Conservation (phyloP, 2,329 filamentous ascomycete species). For the Phoma sp. region DNA sequence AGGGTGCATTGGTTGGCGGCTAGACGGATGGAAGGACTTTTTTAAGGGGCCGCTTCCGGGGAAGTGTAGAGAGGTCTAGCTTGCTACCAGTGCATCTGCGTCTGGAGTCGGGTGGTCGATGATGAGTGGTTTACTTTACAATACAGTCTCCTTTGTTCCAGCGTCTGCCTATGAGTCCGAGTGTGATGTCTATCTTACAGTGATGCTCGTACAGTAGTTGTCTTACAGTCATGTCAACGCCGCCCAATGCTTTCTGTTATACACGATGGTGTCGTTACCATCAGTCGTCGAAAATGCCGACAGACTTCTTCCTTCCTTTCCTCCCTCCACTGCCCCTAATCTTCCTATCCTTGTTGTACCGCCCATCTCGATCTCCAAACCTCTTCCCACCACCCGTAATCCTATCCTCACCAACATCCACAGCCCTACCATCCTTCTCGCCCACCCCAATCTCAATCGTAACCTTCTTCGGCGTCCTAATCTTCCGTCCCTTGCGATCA, state of each 20-base stretch:
- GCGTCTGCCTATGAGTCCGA: neutral
- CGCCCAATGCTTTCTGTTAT: neutral
- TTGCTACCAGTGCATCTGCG: conserved; percentile 31
- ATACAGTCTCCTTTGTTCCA: conserved; percentile 22
- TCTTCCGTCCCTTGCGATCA: conserved; percentile 50
- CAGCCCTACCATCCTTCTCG: conserved; percentile 30
- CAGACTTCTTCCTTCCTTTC: conserved; percentile 48
- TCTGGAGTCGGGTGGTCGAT: conserved; percentile 19
- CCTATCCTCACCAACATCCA: conserved; percentile 29
- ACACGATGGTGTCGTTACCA: neutral
- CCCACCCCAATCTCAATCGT: conserved; percentile 39
- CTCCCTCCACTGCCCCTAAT: conserved; percentile 48
- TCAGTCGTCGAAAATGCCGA: conserved; percentile 25
- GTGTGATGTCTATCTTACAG: conserved; percentile 2
- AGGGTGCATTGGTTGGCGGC: conserved; percentile 29
- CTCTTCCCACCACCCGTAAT: conserved; percentile 24
- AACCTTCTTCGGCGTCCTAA: conserved; percentile 40
- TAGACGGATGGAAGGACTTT: conserved; percentile 24
- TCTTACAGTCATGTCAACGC: neutral
- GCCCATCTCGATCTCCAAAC: conserved; percentile 42
- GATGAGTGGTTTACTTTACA: conserved; percentile 21
- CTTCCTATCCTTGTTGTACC: conserved; percentile 44
- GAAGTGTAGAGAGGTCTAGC: conserved; percentile 33
- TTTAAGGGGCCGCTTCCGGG: conserved; percentile 39
- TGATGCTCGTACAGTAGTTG: neutral